Evolutionary conservation across 2,329 filamentous ascomycete species (phyloP).

Genomic region (Aspergillus sp.): DNA sequence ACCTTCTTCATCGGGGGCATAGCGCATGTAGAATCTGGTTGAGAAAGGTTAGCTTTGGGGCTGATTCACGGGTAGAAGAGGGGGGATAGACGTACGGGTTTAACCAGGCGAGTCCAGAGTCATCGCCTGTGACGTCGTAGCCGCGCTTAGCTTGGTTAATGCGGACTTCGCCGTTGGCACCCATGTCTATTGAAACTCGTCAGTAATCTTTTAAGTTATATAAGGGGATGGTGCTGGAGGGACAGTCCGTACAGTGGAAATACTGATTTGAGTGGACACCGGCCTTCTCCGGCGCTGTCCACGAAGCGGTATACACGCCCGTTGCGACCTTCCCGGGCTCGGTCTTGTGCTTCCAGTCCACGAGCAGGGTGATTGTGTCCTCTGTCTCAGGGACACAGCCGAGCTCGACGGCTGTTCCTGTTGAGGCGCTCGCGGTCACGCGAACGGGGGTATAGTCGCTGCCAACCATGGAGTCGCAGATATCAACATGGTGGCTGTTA

Average conservation of each 20-base stretch:
- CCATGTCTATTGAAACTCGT: conserved; percentile 58
- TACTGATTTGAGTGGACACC: conserved; percentile 97
- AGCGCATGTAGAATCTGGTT: conserved; percentile 80
- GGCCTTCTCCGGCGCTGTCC: conserved; percentile 89
- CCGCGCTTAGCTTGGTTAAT: conserved; percentile 92
- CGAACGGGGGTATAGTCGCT: conserved; percentile 74
- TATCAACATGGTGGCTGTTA: conserved; percentile 91
- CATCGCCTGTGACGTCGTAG: conserved; percentile 90
- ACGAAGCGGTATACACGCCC: conserved; percentile 88
- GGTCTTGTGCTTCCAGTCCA: conserved; percentile 77
- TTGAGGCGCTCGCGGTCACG: conserved; percentile 76
- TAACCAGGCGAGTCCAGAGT: conserved; percentile 71
- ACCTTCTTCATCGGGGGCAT: conserved; percentile 89
- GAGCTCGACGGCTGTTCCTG: conserved; percentile 73
- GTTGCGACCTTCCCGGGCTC: conserved; percentile 72
- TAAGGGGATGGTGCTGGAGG: background rate
- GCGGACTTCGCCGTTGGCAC: conserved; percentile 76
- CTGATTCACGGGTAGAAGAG: background rate
- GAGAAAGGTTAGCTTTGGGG: background rate
- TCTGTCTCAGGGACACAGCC: conserved; percentile 81
- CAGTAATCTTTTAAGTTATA: background rate
- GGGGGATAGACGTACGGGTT: conserved; percentile 62
- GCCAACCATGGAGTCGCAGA: conserved; percentile 84
- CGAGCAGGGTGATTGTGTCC: conserved; percentile 88
- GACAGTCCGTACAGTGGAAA: conserved; percentile 67